Evolutionary conservation across 257 asterid genomes (phyloP), one percentile per base, ranked within the genome.

Genomic region (Voacanga thouarsii): DNA sequence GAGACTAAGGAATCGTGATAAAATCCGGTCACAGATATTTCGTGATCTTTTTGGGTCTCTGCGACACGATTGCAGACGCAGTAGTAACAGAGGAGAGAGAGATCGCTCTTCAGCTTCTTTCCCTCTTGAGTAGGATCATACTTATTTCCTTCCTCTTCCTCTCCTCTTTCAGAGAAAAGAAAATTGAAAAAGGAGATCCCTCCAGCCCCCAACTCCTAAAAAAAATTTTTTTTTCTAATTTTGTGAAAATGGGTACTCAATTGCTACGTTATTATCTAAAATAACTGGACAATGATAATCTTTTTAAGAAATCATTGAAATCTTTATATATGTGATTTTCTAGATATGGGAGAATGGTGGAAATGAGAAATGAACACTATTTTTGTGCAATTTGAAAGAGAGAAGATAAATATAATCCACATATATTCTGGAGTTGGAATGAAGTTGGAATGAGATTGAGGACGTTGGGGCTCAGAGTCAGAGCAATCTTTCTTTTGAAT

Each of bases 31-130:
- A 82, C 82, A 79, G 82, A 82, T 82, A 82, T 80, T 84, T 64
- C 74, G 78, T 79, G 80, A 82, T 84, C 85, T 61, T 84, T 84
- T 82, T 84, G 57, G 85, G 85, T 76, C 78, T 73, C 61, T 76
- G 88, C 61, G 84, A 79, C 82, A 75, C 75, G 47, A 44, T 79
- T 73, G 72, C 80, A 84, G 83, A 49, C 64, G 72, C 75, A 45
- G 76, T 21, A 41, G 73, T 56, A 8, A 28, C 76, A 56, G 74
- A 64, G 33, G 63, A 56, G 74, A 53, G 59, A 53, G 59, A 53
- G 59, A 53, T 53, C 59, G 1, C 59, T 53, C 59, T 53, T 53
- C 23, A 33, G 37, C 3, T 53, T 53, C 47, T 44, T 8, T 44
- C 9, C 9, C 9, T 15, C 16, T 53, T 14, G 3, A 14, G 59